Evolutionary conservation across 176 grass and related monocot genomes (phyloP).

Genomic region (Coix lacrymajobi): DNA sequence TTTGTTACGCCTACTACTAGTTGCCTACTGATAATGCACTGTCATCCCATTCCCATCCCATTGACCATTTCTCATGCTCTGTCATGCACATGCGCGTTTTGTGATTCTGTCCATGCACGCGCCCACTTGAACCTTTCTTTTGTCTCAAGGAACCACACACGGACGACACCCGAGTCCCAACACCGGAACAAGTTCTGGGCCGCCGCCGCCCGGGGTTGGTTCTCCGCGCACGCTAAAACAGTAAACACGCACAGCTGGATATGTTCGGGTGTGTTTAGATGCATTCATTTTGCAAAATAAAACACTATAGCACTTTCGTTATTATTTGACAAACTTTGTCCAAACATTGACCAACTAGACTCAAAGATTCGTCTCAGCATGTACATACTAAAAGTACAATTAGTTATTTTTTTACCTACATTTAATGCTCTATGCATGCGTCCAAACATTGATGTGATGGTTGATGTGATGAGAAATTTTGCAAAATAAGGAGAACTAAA

Average conservation of each 20-base stretch:
- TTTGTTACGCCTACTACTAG: neutral
- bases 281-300: no score
- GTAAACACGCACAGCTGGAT: neutral
- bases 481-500: no score
- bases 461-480: no score
- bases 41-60: neutral
- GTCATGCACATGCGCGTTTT: neutral
- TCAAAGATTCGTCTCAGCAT: no score
- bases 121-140: neutral
- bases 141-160: neutral
- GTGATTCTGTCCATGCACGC: slow-evolving; percentile 4
- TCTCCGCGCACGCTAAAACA: slow-evolving; percentile 3
- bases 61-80: neutral
- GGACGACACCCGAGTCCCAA: neutral
- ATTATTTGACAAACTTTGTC: no score
- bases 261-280: no score
- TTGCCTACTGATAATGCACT: neutral
- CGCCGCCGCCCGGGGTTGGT: neutral
- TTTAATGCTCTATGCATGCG: no score
- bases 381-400: no score
- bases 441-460: no score
- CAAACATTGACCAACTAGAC: no score
- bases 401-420: no score
- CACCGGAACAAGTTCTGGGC: neutral
- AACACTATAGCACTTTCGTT: no score